Conservation (phyloP, 2,329 filamentous ascomycete genomes). For the Colletotrichum phormii region DNA sequence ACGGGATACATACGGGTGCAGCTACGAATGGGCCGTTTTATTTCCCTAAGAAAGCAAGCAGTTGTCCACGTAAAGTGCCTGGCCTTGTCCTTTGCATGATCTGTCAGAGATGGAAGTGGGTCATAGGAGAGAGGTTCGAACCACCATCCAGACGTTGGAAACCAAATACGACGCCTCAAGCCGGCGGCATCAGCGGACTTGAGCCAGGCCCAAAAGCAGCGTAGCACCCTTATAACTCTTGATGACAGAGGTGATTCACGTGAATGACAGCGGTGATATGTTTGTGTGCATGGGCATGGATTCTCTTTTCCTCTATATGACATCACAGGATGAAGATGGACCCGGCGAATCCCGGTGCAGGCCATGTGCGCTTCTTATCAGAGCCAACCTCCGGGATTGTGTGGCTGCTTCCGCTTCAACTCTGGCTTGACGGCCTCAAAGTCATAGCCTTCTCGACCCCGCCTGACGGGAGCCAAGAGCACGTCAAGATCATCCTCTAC, state of each 20-base stretch:
- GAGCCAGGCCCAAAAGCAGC: no score
- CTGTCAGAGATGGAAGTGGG: no score
- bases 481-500: not conserved
- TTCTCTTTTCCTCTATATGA: not conserved
- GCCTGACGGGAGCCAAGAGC: not conserved
- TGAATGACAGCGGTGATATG: not conserved
- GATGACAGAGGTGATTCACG: not conserved
- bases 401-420: not conserved
- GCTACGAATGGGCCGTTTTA: no score
- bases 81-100: no score
- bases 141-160: no score
- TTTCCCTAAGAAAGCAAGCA: no score
- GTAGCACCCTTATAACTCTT: not conserved
- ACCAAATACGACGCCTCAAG: no score
- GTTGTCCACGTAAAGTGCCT: no score
- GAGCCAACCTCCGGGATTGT: not conserved
- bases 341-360: no score
- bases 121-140: no score
- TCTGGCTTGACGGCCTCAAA: not conserved
- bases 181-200: no score
- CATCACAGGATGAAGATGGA: not conserved
- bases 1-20: no score
- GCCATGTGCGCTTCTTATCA: not conserved
- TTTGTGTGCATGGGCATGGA: not conserved
- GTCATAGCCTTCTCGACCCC: not conserved